Base-by-base conservation (phyloP, 140 eudicot genomes). In the Stevia rebaudiana region DNA sequence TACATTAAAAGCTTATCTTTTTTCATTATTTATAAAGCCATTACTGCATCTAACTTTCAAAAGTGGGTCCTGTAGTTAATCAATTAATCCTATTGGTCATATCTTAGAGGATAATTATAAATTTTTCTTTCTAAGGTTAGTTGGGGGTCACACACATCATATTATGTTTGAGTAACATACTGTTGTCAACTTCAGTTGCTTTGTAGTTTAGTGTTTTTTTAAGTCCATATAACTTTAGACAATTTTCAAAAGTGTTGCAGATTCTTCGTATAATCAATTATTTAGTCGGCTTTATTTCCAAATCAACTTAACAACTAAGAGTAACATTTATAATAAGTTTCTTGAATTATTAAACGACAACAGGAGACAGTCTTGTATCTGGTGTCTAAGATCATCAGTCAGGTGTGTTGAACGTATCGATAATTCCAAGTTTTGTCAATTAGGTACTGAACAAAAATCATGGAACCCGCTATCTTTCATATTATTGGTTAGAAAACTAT, bases 401-500 rank as follows among this genome's bases (percentile, higher is more conserved):
- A 56, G 42, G 11, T 15, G 13, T 47, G 12, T 35, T 56, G 13
- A 11, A 30, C 5, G 19, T 49, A 33, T 60, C 22, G 23, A 50
- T 56, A 43, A 47, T 10, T 44, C 40, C 67, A 49, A 39, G 50
- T 31, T 48, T 30, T 72, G 65, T 74, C 73, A 41, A 52, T 60
- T 56, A 36, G 74, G 76, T 56, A 63, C n/a, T 60, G 33, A 40
- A 53, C 62, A 56, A 43, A 39, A 39, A 62, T 21, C 33, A 36
- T 79, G 75, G 82, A 57, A 61, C 78, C 83, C 83, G 74, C 73
- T 50, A 35, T 54, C 19, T 50, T n/a, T 48, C 24, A 71, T 39
- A 58, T 73, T 48, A 17, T 48, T 48, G 7, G 67, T 40, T 18
- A 39, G 19, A 48, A 18, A 48, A 12, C 54, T 18, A 18, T 18